Evolutionary conservation across 2,329 filamentous ascomycete species (phyloP), one percentile per base, ranked within the genome.

Genomic region (Paecilomyces formosus): DNA sequence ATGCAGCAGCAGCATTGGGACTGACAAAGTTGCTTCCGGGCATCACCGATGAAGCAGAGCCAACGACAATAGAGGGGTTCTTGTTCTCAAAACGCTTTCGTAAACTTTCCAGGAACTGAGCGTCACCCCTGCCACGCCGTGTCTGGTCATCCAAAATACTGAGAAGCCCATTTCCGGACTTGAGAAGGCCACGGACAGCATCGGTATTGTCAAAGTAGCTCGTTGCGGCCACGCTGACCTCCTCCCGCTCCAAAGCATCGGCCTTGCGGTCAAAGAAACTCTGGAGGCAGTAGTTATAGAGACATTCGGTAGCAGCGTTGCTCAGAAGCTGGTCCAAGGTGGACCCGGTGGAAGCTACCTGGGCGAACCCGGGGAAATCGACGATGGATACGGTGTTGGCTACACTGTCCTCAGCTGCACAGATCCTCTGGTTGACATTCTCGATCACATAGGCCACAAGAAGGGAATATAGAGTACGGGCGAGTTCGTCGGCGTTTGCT

Each of bases 171-270:
- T 97, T 97, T 26, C 92, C 91, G 58, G 90, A 82, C 78, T 97
- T 99, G 57, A 99, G 79, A 31, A 99, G 81, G 12, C 92, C 93
- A 68, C 89, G 91, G 61, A 97, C 92, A 9, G 93, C 92, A 72
- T 97, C 94, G 0, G 90, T 92, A 74, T 97, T 99, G 75, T 99
- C 94, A 66, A 97, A 99, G 74, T 97, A 99, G 77, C 91, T 96
- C 0, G 93, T 97, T 0, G 92, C 88, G 1, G 92, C 84, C 2
- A 99, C 90, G 31, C 82, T 86, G 35, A 99, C 90, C 54, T 99
- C 94, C 72, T 99, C 94, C 1, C 88, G 92, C 70, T 99, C 94
- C 22, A 99, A 82, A 76, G 96, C 85, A 62, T 97, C 93, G 0
- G 92, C 92, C 74, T 94, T 95, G 65, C 88, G 87, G 69, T 97